Base-by-base conservation (phyloP, 2,329 filamentous ascomycete genomes). In the Pseudonectria buxi region DNA sequence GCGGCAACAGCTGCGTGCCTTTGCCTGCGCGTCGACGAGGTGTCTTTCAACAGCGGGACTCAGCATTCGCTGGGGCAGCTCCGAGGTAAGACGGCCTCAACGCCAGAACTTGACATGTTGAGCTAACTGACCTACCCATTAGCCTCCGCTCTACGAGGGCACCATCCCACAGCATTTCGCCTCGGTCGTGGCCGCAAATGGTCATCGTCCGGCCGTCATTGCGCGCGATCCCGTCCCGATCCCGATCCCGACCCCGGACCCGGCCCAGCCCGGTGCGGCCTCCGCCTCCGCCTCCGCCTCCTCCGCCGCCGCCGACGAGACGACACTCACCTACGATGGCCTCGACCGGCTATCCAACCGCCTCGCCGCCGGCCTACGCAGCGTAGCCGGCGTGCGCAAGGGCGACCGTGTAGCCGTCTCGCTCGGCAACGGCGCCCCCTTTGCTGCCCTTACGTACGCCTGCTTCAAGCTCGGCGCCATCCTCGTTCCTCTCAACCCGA, bases 381-480 rank as follows among this genome's bases (percentile, higher is more conserved):
- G 74, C 0, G 64, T 82, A 22, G 18, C 18, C 0, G 87, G 86
- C 3, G 84, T 95, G 1, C 69, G 65, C 41, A 94, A 89, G 53
- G 88, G 87, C 5, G 83, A 94, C 56, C 74, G 87, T 24, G 85
- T 96, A 10, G 89, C 86, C 11, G 78, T 95, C 16, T 90, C 82
- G 41, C 65, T 95, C 33, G 90, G 90, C 12, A 96, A 95, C 61
- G 81, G 79, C 28, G 68, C 82, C 48, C 88, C 95, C 59, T 90
- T 86, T 57, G 86, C 86, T 3, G 81, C 82, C 32, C 72, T 92
- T 14, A 90, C 83, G 6, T 96, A 96, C 62, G 89, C 89, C 1
- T 61, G 92, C 36, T 95, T 90, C 68, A 96, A 96, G 62, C 73
- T 96, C 9, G 92, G 92, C n/a, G 90, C 86, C 15, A 77, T 96